These are phyloP conservation scores for Irpex sp. DNA, from an alignment of 1,284 basidiomycete species.

Conservation along the genomic window DNA sequence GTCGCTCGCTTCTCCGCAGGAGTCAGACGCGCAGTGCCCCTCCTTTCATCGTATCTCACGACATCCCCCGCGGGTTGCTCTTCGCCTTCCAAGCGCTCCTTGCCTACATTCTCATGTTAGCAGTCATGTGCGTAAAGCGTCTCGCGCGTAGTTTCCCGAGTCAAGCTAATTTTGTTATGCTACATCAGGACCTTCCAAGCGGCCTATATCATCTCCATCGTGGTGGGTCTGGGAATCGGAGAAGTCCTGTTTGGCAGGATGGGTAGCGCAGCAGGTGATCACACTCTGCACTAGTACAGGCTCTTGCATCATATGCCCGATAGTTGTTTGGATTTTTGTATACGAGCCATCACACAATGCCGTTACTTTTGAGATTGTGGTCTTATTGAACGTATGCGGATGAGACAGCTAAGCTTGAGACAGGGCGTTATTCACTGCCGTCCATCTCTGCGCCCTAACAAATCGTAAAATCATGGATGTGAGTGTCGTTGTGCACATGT, in stretches of 20 bases:
- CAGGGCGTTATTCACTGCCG: no score
- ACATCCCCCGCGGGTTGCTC: slow-evolving; percentile 56
- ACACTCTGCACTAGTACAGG: slow-evolving; percentile 15
- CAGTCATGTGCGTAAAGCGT: slow-evolving; percentile 55
- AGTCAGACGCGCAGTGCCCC: slow-evolving; percentile 28
- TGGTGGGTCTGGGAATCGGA: slow-evolving; percentile 57
- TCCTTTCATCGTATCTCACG: slow-evolving; percentile 56
- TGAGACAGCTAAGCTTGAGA: no score
- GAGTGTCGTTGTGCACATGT: neutral
- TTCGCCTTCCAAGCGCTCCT: slow-evolving; percentile 53
- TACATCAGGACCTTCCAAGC: slow-evolving; percentile 64
- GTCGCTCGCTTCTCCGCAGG: slow-evolving; percentile 1
- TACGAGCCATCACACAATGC: neutral
- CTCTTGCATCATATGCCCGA: neutral
- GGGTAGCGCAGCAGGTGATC: slow-evolving; percentile 22
- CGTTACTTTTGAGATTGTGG: neutral
- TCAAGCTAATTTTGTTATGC: slow-evolving; percentile 2
- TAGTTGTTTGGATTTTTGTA: neutral
- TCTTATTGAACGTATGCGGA: neutral
- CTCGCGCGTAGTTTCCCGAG: neutral
- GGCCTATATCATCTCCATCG: slow-evolving; percentile 59
- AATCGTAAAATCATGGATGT: neutral
- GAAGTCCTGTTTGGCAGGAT: slow-evolving; percentile 62
- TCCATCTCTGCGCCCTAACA: no score
- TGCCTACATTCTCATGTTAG: slow-evolving; percentile 60